Percentiles rank a stretch among this genome's conserved stretches.
Conservation (phyloP, 371 early-diverging fungal genomes). For the Mucor saturninus region DNA sequence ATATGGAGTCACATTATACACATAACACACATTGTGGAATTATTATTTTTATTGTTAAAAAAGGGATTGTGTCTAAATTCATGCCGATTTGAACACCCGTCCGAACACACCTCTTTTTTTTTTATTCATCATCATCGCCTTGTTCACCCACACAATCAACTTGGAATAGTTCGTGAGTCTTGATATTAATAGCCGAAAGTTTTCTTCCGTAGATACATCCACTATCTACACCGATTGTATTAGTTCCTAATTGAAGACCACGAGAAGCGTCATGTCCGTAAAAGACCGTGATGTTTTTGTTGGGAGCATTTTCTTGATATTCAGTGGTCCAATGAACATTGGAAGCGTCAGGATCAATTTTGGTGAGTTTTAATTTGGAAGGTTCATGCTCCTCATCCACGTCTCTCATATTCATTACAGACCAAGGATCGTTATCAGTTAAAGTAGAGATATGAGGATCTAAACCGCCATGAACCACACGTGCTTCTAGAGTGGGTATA, state of each 20-base stretch:
- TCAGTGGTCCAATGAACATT: slow-evolving; percentile 16
- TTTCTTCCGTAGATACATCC: slow-evolving; percentile 71
- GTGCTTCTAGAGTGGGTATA: slow-evolving; percentile 55
- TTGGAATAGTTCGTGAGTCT: slow-evolving; percentile 30
- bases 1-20: neutral
- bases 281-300: slow-evolving; percentile 35
- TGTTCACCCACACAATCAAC: slow-evolving; percentile 28
- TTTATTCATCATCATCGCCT: slow-evolving; percentile 5
- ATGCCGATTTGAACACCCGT: neutral
- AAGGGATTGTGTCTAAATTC: neutral
- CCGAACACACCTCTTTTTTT: neutral
- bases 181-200: slow-evolving; percentile 57
- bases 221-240: slow-evolving; percentile 67
- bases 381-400: slow-evolving; percentile 49
- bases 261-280: slow-evolving; percentile 77
- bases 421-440: slow-evolving; percentile 46
- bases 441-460: slow-evolving; percentile 47
- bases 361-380: slow-evolving; percentile 33
- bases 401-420: slow-evolving; percentile 63
- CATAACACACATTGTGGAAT: neutral
- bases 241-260: slow-evolving; percentile 49
- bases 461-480: slow-evolving; percentile 74
- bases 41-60: neutral
- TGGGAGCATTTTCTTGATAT: slow-evolving; percentile 19
- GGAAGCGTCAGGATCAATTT: neutral